Percentiles rank a stretch among this genome's conserved stretches.
Evolutionary conservation across 495 filamentous ascomycete species (phyloP).

Genomic region (Cercophora scortea): DNA sequence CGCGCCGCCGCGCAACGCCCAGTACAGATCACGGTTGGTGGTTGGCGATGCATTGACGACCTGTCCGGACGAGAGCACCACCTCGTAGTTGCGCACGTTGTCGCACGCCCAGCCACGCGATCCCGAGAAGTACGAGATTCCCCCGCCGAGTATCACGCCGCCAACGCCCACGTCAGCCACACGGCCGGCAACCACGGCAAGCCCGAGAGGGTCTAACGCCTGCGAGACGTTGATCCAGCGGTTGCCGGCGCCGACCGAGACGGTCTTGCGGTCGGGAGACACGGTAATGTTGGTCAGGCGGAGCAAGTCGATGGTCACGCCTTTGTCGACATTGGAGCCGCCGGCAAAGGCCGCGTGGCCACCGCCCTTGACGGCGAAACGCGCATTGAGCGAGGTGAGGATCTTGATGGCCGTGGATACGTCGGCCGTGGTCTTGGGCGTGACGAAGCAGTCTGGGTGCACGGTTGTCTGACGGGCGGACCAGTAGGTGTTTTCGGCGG

Average conservation of each 20-base stretch:
- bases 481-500: slow-evolving; percentile 34
- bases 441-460: slow-evolving; percentile 34
- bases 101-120: slow-evolving; percentile 20
- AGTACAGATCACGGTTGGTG: slow-evolving; percentile 43
- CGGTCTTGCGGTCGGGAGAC: slow-evolving; percentile 21
- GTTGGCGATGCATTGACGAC: slow-evolving; percentile 36
- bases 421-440: slow-evolving; percentile 25
- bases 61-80: slow-evolving; percentile 37
- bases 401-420: slow-evolving; percentile 31
- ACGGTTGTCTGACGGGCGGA: slow-evolving; percentile 33
- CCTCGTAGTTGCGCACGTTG: slow-evolving; percentile 42
- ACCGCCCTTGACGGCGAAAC: slow-evolving; percentile 45
- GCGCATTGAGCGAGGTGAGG: slow-evolving; percentile 21
- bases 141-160: slow-evolving; percentile 52
- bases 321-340: slow-evolving; percentile 32
- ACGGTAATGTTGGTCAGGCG: slow-evolving; percentile 36
- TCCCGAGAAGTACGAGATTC: slow-evolving; percentile 33
- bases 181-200: slow-evolving; percentile 49
- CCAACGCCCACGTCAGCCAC: slow-evolving; percentile 47
- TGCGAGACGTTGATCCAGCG: slow-evolving; percentile 49
- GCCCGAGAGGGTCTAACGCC: slow-evolving; percentile 34
- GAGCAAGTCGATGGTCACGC: slow-evolving; percentile 47
- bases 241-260: slow-evolving; percentile 37
- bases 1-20: slow-evolving; percentile 51
- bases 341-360: slow-evolving; percentile 47